Conservation (phyloP, 2,329 filamentous ascomycete genomes). For the Rasamsonia emersonii region DNA sequence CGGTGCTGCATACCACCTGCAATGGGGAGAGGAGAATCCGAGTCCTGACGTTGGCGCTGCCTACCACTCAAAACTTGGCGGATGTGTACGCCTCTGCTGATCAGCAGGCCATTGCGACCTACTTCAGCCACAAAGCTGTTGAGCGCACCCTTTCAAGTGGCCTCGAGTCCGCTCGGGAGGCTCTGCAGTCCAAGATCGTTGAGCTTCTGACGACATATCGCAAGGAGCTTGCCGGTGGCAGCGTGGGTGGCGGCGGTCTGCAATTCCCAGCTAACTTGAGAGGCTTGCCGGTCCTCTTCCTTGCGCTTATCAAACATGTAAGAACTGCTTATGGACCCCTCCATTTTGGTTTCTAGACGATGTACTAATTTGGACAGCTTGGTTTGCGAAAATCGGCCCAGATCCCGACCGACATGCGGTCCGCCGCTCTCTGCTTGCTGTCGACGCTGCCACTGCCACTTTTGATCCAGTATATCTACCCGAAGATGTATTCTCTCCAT, state of each 20-base stretch:
- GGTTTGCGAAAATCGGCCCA: constrained; percentile 86
- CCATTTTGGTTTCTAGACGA: constrained; percentile 10
- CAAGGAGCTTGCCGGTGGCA: constrained; percentile 92
- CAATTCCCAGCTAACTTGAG: constrained; percentile 92
- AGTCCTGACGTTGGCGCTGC: constrained; percentile 85
- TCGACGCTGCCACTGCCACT: constrained; percentile 87
- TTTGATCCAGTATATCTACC: constrained; percentile 87
- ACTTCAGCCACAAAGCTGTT: constrained; percentile 96
- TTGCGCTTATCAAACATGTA: constrained; percentile 93
- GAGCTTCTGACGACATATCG: constrained; percentile 92
- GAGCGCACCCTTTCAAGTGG: constrained; percentile 79
- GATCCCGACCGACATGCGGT: constrained; percentile 87
- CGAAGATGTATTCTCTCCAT: constrained; percentile 74
- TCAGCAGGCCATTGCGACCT: constrained; percentile 84
- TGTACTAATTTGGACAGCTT: constrained; percentile 36
- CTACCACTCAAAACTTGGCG: constrained; percentile 81
- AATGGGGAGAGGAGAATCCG: constrained; percentile 94
- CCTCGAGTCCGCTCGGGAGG: constrained; percentile 82
- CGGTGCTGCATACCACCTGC: constrained; percentile 93
- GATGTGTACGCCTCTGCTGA: constrained; percentile 93
- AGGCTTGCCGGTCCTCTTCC: constrained; percentile 78
- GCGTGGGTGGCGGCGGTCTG: constrained; percentile 82
- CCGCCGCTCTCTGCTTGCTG: constrained; percentile 84
- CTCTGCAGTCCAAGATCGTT: constrained; percentile 80
- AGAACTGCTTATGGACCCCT: constrained; percentile 18